Percentiles rank a stretch among this genome's conserved stretches.
phyloP scores from a whole-genome alignment of 2,329 filamentous ascomycete species.

The Thielaviopsis musarum region DNA sequence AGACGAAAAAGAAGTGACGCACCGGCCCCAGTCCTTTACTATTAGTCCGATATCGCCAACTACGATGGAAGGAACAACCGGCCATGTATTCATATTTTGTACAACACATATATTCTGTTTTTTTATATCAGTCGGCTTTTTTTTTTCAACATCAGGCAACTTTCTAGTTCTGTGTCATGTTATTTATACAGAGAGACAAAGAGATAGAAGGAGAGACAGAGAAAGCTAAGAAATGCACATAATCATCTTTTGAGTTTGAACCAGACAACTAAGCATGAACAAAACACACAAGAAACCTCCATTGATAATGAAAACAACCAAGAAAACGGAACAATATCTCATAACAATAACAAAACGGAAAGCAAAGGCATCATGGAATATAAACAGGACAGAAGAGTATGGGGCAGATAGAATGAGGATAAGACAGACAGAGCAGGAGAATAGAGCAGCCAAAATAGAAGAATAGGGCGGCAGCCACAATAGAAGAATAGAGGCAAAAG shows the following conservation, averaged over 20 bases:
- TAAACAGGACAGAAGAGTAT: background rate
- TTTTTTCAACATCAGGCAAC: background rate
- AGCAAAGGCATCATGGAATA: slow-evolving; percentile 3
- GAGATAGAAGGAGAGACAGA: background rate
- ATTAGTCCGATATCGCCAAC: background rate
- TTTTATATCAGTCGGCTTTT: background rate
- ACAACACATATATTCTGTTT: slow-evolving; percentile 1
- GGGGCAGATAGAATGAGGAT: no score
- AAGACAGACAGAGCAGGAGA: background rate
- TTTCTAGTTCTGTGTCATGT: background rate
- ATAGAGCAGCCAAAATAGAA: background rate
- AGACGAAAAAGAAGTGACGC: background rate
- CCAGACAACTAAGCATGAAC: background rate
- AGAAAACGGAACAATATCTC: background rate
- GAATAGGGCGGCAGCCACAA: background rate
- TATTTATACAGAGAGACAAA: background rate
- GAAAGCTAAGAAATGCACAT: background rate
- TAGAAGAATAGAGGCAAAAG: background rate
- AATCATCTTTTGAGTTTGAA: background rate
- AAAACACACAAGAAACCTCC: background rate
- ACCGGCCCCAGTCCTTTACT: background rate
- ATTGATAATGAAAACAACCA: background rate
- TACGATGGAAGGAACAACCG: background rate
- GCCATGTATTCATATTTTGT: slow-evolving; percentile 9
- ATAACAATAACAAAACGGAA: background rate